Evolutionary conservation across 805 yeast genomes (phyloP).

Genomic region (Metschnikowia kofuensis): DNA sequence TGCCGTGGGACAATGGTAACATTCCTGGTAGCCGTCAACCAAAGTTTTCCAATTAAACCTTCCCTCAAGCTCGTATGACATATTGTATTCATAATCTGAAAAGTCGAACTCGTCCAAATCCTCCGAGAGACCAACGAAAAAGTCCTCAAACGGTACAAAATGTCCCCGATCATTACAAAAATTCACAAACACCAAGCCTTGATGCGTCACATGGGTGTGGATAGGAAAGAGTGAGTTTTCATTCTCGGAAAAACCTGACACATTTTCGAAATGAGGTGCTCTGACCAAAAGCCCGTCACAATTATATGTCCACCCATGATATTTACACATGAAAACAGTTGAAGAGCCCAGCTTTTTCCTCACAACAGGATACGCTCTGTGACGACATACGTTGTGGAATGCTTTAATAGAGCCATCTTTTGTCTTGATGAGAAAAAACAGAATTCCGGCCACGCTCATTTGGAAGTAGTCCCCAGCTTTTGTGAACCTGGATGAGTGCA

Average conservation of each 20-base stretch:
- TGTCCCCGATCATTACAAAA: constrained; percentile 43
- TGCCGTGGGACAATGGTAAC: constrained; percentile 67
- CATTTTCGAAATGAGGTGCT: constrained; percentile 61
- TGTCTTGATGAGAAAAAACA: constrained; percentile 53
- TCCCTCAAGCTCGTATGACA: constrained; percentile 63
- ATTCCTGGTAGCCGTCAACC: constrained; percentile 68
- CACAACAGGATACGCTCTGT: constrained; percentile 61
- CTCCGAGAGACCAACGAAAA: constrained; percentile 48
- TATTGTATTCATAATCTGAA: constrained; percentile 58
- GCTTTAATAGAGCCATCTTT: constrained; percentile 52
- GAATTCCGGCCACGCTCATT: constrained; percentile 50
- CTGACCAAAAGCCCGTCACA: constrained; percentile 57
- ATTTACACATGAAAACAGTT: constrained; percentile 54
- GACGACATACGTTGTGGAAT: constrained; percentile 64
- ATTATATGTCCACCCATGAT: constrained; percentile 66
- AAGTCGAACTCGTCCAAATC: constrained; percentile 60
- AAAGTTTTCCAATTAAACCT: constrained; percentile 64
- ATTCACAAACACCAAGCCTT: constrained; percentile 57
- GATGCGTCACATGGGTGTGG: constrained; percentile 51
- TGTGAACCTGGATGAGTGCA: constrained; percentile 48
- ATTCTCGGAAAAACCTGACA: constrained; percentile 54
- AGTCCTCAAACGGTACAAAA: constrained; percentile 48
- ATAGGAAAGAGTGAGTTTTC: constrained; percentile 56
- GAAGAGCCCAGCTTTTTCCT: constrained; percentile 60
- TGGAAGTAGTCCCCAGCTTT: constrained; percentile 59